These are phyloP conservation scores for Salinomyces thailandicus DNA, from an alignment of 2,329 filamentous ascomycete species.

Conservation along the genomic window DNA sequence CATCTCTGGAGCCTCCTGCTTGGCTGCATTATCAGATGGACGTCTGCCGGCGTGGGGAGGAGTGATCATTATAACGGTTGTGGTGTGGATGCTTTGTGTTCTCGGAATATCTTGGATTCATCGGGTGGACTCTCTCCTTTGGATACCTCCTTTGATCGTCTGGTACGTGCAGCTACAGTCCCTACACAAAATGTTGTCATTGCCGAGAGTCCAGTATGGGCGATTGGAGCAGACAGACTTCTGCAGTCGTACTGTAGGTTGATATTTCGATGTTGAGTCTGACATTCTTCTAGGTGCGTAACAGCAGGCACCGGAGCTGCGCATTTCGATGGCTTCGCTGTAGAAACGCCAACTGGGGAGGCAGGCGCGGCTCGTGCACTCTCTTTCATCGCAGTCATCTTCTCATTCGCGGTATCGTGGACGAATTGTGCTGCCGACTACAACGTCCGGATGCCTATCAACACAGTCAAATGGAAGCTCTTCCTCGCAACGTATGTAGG, in stretches of 20 bases:
- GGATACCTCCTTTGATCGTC: background rate
- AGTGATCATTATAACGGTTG: background rate
- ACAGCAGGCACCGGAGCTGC: background rate
- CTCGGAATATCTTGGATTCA: background rate
- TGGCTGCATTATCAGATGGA: background rate
- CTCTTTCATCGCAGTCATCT: conserved; percentile 9
- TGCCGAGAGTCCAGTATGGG: too few relatives aligned
- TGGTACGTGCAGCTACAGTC: background rate
- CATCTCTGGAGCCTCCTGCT: background rate
- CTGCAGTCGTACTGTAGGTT: too few relatives aligned
- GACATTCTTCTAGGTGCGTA: background rate
- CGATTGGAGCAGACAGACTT: too few relatives aligned
- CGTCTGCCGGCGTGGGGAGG: background rate
- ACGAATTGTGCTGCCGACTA: conserved; percentile 11
- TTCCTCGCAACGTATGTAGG: conserved; percentile 9
- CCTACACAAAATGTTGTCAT: background rate
- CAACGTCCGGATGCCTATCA: conserved; percentile 9
- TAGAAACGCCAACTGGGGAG: conserved; percentile 6
- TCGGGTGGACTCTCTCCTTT: background rate
- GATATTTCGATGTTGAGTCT: too few relatives aligned
- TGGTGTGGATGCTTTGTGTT: background rate
- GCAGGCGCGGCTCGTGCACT: conserved; percentile 7
- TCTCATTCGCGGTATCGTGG: conserved; percentile 11
- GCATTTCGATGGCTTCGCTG: conserved; percentile 5
- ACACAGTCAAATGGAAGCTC: conserved; percentile 7